A percentile compares a stretch with the other conserved stretches of the same genome.
Evolutionary conservation across 2,329 filamentous ascomycete species (phyloP).

Genomic region (Claviceps spartinae): DNA sequence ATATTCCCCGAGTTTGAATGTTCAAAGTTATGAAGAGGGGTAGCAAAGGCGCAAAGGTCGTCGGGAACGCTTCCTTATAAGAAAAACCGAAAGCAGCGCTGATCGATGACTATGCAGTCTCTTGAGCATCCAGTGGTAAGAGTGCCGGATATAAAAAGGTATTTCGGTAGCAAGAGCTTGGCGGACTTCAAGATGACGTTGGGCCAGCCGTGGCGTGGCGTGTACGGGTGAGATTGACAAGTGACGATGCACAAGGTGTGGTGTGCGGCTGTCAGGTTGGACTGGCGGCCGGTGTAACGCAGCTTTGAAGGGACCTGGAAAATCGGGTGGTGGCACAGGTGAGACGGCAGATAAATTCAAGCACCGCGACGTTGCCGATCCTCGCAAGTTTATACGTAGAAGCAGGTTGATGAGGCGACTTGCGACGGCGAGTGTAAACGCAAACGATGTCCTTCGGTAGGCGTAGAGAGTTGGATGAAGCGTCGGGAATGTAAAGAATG

Average conservation of each 20-base stretch:
- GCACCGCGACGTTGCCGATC: conserved; percentile 6
- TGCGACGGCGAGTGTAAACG: not conserved
- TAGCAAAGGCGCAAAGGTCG: not conserved
- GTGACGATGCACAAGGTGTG: not conserved
- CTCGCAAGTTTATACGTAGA: not conserved
- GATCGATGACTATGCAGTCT: not conserved
- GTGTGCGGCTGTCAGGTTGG: not conserved
- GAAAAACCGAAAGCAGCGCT: not conserved
- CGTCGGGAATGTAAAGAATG: not conserved
- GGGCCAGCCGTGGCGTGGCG: conserved; percentile 8
- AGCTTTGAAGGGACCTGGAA: not conserved
- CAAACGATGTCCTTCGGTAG: conserved; percentile 2
- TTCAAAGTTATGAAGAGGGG: not conserved
- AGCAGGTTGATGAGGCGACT: not conserved
- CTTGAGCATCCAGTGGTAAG: not conserved
- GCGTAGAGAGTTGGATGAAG: not conserved
- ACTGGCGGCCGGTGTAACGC: not conserved
- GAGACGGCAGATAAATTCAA: conserved; percentile 4
- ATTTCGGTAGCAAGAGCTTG: conserved; percentile 7
- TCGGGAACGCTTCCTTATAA: not conserved
- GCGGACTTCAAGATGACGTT: conserved; percentile 13
- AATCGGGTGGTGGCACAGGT: not conserved
- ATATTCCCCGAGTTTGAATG: conserved; percentile 13
- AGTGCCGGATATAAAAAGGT: not conserved
- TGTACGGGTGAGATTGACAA: conserved; percentile 3